A percentile compares a stretch with the other conserved stretches of the same genome.
phyloP scores from a whole-genome alignment of 768 basidiomycete species.

The Tulasnella sp. region DNA sequence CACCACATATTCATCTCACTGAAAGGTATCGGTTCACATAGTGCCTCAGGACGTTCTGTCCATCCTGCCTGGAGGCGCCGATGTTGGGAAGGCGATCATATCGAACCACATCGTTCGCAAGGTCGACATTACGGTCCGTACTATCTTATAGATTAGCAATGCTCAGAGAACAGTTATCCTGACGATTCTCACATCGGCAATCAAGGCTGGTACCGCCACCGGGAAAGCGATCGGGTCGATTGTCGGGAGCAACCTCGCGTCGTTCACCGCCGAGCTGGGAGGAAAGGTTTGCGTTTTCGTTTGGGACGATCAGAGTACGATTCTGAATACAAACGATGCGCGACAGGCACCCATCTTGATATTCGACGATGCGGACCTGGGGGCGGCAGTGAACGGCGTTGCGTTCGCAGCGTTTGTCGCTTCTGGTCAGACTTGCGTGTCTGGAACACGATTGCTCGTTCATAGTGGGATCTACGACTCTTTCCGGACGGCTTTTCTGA shows the following conservation, averaged over 20 bases:
- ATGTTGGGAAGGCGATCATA: constrained; percentile 53
- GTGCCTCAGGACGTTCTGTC: constrained; percentile 69
- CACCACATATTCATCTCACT: not conserved
- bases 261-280: constrained; percentile 75
- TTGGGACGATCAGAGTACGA: not conserved
- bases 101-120: constrained; percentile 59
- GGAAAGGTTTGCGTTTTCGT: constrained; percentile 49
- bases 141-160: not conserved
- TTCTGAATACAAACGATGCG: not conserved
- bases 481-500: constrained; percentile 51
- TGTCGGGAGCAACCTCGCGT: constrained; percentile 60
- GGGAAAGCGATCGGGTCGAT: constrained; percentile 63
- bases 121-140: constrained; percentile 69
- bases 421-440: constrained; percentile 86
- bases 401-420: constrained; percentile 79
- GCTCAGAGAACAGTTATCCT: not conserved
- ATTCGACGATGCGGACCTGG: constrained; percentile 65
- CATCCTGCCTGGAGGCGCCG: constrained; percentile 59
- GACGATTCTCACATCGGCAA: not conserved
- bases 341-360: constrained; percentile 67
- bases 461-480: constrained; percentile 56
- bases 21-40: constrained; percentile 21
- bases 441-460: constrained; percentile 71
- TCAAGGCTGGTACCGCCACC: constrained; percentile 63
- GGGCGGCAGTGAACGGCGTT: constrained; percentile 67